Conservation (phyloP, 2,329 filamentous ascomycete species). For the Alternaria sp. region DNA sequence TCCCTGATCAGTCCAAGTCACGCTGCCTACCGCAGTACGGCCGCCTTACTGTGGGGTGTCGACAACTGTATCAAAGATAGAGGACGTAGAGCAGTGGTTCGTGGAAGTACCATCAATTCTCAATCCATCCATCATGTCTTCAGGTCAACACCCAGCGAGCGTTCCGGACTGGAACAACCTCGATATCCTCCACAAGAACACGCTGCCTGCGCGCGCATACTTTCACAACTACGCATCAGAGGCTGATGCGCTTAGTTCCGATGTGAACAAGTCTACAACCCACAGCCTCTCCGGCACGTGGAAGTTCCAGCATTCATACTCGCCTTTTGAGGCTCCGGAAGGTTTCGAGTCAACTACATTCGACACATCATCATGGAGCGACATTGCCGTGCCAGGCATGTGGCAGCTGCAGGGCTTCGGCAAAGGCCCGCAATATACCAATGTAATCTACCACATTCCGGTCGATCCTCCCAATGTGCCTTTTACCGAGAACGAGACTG, state of each 20-base stretch:
- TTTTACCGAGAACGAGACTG: conserved; percentile 66
- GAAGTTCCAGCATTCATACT: conserved; percentile 49
- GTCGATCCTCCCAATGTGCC: conserved; percentile 69
- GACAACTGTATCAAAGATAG: conserved; percentile 2
- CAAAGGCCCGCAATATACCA: conserved; percentile 69
- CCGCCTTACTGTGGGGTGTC: conserved; percentile 2
- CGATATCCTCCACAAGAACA: conserved; percentile 65
- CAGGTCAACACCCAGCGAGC: conserved; percentile 25
- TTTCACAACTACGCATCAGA: conserved; percentile 62
- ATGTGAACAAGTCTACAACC: conserved; percentile 41
- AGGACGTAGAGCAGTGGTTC: background rate
- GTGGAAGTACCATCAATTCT: background rate
- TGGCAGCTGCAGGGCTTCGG: conserved; percentile 76
- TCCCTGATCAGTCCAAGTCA: conserved; percentile 24
- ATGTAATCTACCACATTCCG: conserved; percentile 70
- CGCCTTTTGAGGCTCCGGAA: conserved; percentile 44
- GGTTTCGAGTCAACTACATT: conserved; percentile 42
- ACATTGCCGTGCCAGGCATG: conserved; percentile 68
- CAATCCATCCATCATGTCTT: conserved; percentile 23
- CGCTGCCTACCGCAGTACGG: background rate
- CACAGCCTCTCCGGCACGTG: conserved; percentile 46
- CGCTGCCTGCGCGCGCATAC: conserved; percentile 62
- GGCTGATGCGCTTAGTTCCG: conserved; percentile 55
- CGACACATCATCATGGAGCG: conserved; percentile 54
- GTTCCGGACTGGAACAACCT: conserved; percentile 69